Evolutionary conservation across 1,284 basidiomycete genomes (phyloP).

Genomic region (Cerrena zonata): DNA sequence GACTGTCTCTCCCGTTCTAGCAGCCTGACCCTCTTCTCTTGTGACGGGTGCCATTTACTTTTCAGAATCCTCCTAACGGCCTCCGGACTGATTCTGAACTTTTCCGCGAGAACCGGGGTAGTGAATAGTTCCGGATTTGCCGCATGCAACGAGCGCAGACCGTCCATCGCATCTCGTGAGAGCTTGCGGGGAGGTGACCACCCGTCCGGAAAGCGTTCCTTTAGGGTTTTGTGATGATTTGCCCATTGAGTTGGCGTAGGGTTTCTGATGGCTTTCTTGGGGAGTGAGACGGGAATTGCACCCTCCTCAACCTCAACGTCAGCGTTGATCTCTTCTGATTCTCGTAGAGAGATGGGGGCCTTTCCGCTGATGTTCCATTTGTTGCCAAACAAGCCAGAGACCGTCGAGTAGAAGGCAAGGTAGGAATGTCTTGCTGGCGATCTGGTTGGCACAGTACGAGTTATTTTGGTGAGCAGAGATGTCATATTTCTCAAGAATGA

Average conservation of each 20-base stretch:
- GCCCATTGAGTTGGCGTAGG: slow-evolving; percentile 36
- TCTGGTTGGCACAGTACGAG: not conserved
- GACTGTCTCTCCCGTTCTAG: slow-evolving; percentile 53
- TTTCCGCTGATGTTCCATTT: slow-evolving; percentile 47
- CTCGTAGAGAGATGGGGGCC: slow-evolving; percentile 49
- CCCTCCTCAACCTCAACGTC: slow-evolving; percentile 9
- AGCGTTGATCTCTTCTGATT: slow-evolving; percentile 46
- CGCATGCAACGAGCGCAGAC: slow-evolving; percentile 67
- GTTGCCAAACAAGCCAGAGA: slow-evolving; percentile 20
- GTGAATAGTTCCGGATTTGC: slow-evolving; percentile 67
- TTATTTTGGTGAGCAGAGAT: too few species aligned
- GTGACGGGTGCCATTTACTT: slow-evolving; percentile 71
- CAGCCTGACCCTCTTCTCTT: slow-evolving; percentile 49
- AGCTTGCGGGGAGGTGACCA: slow-evolving; percentile 85
- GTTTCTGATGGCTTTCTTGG: slow-evolving; percentile 9
- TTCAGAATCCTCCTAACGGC: slow-evolving; percentile 80
- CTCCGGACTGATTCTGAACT: slow-evolving; percentile 82
- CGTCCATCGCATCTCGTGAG: slow-evolving; percentile 88
- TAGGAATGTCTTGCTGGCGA: slow-evolving; percentile 10
- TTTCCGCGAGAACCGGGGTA: slow-evolving; percentile 66
- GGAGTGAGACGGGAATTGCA: slow-evolving; percentile 8
- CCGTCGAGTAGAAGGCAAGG: slow-evolving; percentile 23
- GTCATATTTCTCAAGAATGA: too few species aligned
- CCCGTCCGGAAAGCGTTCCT: slow-evolving; percentile 63
- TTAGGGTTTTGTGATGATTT: slow-evolving; percentile 54